These are phyloP conservation scores for Arxiozyma slooffiae DNA, from an alignment of 1,139 yeast species.

Conservation along the genomic window DNA sequence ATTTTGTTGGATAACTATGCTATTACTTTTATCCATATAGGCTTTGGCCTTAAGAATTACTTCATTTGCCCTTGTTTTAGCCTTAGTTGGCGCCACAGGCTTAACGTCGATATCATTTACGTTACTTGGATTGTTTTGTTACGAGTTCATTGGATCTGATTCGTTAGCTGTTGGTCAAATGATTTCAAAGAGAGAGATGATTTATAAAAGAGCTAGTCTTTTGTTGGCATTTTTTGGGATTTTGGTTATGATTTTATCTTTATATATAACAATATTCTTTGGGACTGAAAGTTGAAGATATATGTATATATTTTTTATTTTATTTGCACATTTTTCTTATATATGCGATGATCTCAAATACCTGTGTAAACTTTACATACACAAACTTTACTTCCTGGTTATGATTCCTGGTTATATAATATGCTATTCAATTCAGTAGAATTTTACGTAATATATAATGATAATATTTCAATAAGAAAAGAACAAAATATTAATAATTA, in stretches of 20 bases:
- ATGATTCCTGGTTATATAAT: no score
- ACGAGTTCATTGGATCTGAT: slow-evolving; percentile 44
- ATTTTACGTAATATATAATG: no score
- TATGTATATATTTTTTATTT: background rate
- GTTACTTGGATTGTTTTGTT: slow-evolving; percentile 85
- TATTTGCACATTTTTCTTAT: background rate
- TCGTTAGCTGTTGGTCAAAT: slow-evolving; percentile 23
- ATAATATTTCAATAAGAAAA: background rate
- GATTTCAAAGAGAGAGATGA: slow-evolving; percentile 27
- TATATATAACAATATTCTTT: slow-evolving; percentile 57
- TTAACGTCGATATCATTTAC: slow-evolving; percentile 89
- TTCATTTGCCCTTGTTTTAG: slow-evolving; percentile 75
- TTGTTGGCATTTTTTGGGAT: slow-evolving; percentile 64
- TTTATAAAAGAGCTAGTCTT: slow-evolving; percentile 50
- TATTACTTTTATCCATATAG: slow-evolving; percentile 42
- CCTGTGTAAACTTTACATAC: background rate
- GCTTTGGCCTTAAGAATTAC: slow-evolving; percentile 57
- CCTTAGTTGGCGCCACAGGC: slow-evolving; percentile 91
- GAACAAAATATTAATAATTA: background rate
- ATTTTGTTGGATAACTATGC: slow-evolving; percentile 41
- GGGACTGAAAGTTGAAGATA: slow-evolving; percentile 19
- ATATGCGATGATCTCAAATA: background rate
- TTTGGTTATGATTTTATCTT: slow-evolving; percentile 63
- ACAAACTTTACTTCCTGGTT: no score
- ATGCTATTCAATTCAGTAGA: no score